Conservation (phyloP, 148 eudicot genomes). For the Rhododendron henanense region DNA sequence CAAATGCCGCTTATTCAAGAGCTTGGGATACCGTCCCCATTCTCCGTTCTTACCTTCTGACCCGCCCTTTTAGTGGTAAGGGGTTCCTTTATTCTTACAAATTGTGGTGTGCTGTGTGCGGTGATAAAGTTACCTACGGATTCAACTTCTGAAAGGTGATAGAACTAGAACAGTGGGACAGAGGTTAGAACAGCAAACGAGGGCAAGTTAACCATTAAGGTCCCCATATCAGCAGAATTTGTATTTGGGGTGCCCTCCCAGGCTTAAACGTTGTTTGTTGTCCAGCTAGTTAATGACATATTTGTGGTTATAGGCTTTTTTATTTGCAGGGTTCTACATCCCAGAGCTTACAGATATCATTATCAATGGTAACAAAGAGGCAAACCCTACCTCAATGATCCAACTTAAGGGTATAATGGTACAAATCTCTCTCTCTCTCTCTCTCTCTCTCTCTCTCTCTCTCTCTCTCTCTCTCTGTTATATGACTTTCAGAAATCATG, state of each 20-base stretch:
- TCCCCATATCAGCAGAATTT: neutral
- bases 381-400: constrained; percentile 19
- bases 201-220: neutral
- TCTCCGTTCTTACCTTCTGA: neutral
- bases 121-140: neutral
- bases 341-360: constrained; percentile 36
- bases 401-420: constrained; percentile 27
- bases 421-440: neutral
- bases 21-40: neutral
- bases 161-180: neutral
- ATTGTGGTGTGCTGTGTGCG: neutral
- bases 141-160: neutral
- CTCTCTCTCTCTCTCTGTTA: too few species aligned
- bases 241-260: neutral
- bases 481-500: neutral
- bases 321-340: constrained; percentile 28
- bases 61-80: neutral
- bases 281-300: neutral
- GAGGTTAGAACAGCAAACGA: neutral
- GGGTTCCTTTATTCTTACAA: neutral
- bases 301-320: neutral
- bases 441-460: too few species aligned
- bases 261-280: neutral
- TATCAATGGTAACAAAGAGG: constrained; percentile 20
- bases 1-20: neutral